Base-by-base conservation (phyloP, 164 flowering plant species). In the Liriodendron chinense region DNA sequence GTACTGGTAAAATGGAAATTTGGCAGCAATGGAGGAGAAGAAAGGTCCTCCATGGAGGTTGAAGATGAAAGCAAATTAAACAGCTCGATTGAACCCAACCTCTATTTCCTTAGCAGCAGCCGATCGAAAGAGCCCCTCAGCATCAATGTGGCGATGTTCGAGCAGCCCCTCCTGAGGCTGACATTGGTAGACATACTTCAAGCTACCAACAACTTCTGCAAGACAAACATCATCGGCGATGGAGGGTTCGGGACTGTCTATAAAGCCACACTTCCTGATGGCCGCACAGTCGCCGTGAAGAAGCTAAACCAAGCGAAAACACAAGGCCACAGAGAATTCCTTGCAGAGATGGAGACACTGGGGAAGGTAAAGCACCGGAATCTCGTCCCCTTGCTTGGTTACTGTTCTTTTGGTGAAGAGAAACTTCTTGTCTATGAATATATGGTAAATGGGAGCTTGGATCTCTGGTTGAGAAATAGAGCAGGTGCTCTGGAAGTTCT, bases 171-270 rank as follows among this genome's bases (percentile, higher is more conserved):
- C 21, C 75, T 91, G 72, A 89, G 84, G 56, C 74, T 92, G 22
- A 92, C 95, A 16, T 66, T 87, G 20, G 90, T 76, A 8, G 94
- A 91, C 63, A 87, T 91, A 28, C 87, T 89, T 26, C 85, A 85
- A 79, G 94, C 89, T 21, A 91, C 95, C 68, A 87, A 89, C 82
- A 83, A 91, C 68, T 91, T 92, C 82, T 86, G 95, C 85, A 91
- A 90, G 85, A 80, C 86, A 1, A 92, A 91, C 76, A 84, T 92
- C 1, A 87, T 92, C 12, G 97, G 97, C 0, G 97, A 92, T 76
- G 93, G 97, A 59, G 94, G 97, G 0, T 92, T 91, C 50, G 97
- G 94, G 23, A 92, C 95, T 0, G 97, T 91, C 12, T 91, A 91
- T 82, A 89, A 85, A 71, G 97, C 97, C 22, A 80, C 74, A 0